Percentiles rank a stretch among this genome's conserved stretches.
Conservation (phyloP, 2,329 filamentous ascomycete species). For the Tolypocladium guangdongense region DNA sequence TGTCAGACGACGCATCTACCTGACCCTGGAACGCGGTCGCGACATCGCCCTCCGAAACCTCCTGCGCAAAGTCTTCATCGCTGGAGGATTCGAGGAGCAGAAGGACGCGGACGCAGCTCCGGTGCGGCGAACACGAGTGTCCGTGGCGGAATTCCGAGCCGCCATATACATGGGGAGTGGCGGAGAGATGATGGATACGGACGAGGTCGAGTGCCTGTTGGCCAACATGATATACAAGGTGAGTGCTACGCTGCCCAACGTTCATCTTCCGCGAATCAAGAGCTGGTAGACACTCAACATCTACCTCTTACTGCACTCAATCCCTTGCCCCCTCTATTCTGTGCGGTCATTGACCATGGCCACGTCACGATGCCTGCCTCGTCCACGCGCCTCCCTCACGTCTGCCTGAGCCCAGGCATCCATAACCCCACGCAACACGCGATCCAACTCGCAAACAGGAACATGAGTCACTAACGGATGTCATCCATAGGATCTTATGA, state of each 20-base stretch:
- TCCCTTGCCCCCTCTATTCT: background rate
- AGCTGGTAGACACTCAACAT: background rate
- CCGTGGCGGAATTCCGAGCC: slow-evolving; percentile 73
- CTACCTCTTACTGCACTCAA: background rate
- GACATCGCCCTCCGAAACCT: slow-evolving; percentile 90
- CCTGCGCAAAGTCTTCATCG: slow-evolving; percentile 80
- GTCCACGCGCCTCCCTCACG: background rate
- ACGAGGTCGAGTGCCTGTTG: slow-evolving; percentile 91
- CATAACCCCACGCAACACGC: background rate
- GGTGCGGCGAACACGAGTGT: slow-evolving; percentile 64
- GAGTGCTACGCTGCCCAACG: slow-evolving; percentile 10
- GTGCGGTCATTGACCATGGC: background rate
- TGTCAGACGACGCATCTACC: slow-evolving; percentile 84
- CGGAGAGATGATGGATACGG: slow-evolving; percentile 59
- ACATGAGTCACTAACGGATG: slow-evolving; percentile 21
- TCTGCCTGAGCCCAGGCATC: background rate
- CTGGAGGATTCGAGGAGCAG: slow-evolving; percentile 67
- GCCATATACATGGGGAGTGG: slow-evolving; percentile 66
- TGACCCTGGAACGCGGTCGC: slow-evolving; percentile 83
- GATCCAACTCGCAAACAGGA: slow-evolving; percentile 2
- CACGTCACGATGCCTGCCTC: background rate
- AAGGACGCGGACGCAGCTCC: slow-evolving; percentile 56
- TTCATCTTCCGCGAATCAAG: background rate
- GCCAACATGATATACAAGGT: slow-evolving; percentile 99
- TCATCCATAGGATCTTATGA: slow-evolving; percentile 70